Percentiles rank a stretch among this genome's conserved stretches.
Conservation (phyloP, 768 basidiomycete genomes). For the Boletus reticulatus region DNA sequence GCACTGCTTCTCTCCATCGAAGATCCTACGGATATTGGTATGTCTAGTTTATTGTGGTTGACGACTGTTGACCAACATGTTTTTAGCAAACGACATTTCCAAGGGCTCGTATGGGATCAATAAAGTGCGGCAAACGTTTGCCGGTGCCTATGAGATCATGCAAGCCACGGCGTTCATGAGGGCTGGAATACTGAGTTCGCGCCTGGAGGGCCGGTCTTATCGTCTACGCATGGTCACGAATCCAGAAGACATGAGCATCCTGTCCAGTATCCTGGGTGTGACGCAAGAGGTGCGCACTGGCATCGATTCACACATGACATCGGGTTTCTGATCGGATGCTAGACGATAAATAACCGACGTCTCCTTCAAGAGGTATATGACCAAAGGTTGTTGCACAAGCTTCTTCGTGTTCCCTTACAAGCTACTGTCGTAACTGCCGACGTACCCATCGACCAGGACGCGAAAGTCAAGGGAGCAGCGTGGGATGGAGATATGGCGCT, state of each 20-base stretch:
- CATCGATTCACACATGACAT: neutral
- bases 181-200: conserved; percentile 59
- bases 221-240: conserved; percentile 43
- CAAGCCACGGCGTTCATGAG: conserved; percentile 69
- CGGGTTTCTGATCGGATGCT: neutral
- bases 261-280: conserved; percentile 77
- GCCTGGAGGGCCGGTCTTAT: conserved; percentile 48
- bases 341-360: conserved; percentile 75
- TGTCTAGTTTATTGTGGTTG: conserved; percentile 31
- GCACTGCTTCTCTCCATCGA: conserved; percentile 76
- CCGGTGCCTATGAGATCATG: conserved; percentile 77
- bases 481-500: conserved; percentile 40
- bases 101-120: conserved; percentile 81
- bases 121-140: conserved; percentile 78
- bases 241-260: conserved; percentile 70
- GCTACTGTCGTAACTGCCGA: conserved; percentile 20
- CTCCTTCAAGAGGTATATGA: conserved; percentile 70
- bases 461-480: conserved; percentile 26
- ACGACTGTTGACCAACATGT: neutral
- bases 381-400: conserved; percentile 53
- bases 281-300: conserved; percentile 67
- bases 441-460: conserved; percentile 12
- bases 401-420: conserved; percentile 43
- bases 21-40: conserved; percentile 88
- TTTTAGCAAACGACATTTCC: conserved; percentile 88